Percentiles rank a stretch among this genome's conserved stretches.
phyloP scores from a whole-genome alignment of 1,284 basidiomycete genomes.

The Ceratobasidium sp. region DNA sequence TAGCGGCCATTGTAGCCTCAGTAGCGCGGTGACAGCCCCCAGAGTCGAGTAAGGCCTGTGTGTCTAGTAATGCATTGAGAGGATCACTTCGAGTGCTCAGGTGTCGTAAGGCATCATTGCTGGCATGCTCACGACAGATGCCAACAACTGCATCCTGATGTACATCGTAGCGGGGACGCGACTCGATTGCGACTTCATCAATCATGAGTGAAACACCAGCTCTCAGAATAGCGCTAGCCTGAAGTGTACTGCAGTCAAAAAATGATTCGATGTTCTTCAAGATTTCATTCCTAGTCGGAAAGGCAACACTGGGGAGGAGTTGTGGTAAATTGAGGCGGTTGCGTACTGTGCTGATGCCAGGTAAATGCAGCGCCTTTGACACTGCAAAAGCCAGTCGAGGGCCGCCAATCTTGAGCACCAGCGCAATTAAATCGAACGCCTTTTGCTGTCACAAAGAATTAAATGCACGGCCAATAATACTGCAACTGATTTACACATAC shows the following conservation, averaged over 20 bases:
- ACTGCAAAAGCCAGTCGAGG: slow-evolving; percentile 3
- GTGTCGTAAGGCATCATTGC: background rate
- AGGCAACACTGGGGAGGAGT: background rate
- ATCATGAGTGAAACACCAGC: slow-evolving; percentile 4
- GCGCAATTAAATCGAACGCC: background rate
- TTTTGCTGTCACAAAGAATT: background rate
- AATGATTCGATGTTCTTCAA: slow-evolving; percentile 1
- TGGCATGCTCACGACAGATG: slow-evolving; percentile 17
- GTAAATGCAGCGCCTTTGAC: background rate
- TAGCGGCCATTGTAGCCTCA: slow-evolving; percentile 14
- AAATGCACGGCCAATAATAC: background rate
- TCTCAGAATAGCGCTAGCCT: too few relatives aligned
- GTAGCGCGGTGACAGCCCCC: slow-evolving; percentile 1
- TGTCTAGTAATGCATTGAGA: too few relatives aligned
- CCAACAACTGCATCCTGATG: background rate
- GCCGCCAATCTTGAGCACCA: slow-evolving; percentile 1
- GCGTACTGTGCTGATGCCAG: background rate
- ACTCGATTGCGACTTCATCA: slow-evolving; percentile 14
- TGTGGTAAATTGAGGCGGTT: background rate
- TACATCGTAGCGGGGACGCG: background rate
- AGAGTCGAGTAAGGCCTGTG: background rate
- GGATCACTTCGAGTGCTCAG: background rate
- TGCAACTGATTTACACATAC: background rate
- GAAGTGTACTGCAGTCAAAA: background rate
- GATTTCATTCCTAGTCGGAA: slow-evolving; percentile 4